phyloP scores from a whole-genome alignment of 768 basidiomycete species.

The Neoboletus brunneissimus region DNA sequence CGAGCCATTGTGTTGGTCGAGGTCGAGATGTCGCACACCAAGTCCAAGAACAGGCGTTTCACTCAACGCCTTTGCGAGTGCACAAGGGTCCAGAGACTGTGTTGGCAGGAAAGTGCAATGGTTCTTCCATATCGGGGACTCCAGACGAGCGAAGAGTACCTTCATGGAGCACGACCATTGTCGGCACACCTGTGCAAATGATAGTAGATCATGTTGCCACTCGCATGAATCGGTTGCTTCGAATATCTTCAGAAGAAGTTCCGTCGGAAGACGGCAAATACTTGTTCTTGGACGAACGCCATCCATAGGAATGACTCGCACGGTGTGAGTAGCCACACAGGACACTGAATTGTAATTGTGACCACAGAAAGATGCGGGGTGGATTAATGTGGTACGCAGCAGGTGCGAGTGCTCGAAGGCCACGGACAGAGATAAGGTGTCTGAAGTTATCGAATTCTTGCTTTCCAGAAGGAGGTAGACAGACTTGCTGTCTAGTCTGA shows the following conservation, averaged over 20 bases:
- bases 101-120: too few relatives aligned
- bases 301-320: too few relatives aligned
- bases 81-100: background rate
- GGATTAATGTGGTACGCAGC: too few relatives aligned
- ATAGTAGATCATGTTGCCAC: slow-evolving; percentile 5
- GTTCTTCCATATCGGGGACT: background rate
- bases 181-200: slow-evolving; percentile 6
- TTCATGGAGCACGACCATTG: slow-evolving; percentile 3
- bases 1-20: background rate
- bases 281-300: too few relatives aligned
- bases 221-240: background rate
- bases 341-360: too few relatives aligned
- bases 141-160: background rate
- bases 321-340: too few relatives aligned
- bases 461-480: too few relatives aligned
- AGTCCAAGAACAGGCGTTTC: background rate
- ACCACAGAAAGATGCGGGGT: too few relatives aligned
- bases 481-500: too few relatives aligned
- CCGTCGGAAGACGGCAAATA: background rate
- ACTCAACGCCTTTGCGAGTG: background rate
- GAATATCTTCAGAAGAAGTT: slow-evolving; percentile 3
- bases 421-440: too few relatives aligned
- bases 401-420: too few relatives aligned
- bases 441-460: too few relatives aligned
- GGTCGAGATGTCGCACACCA: background rate